Base-by-base conservation (phyloP, 805 yeast species). In the Grigorovia humatica region DNA sequence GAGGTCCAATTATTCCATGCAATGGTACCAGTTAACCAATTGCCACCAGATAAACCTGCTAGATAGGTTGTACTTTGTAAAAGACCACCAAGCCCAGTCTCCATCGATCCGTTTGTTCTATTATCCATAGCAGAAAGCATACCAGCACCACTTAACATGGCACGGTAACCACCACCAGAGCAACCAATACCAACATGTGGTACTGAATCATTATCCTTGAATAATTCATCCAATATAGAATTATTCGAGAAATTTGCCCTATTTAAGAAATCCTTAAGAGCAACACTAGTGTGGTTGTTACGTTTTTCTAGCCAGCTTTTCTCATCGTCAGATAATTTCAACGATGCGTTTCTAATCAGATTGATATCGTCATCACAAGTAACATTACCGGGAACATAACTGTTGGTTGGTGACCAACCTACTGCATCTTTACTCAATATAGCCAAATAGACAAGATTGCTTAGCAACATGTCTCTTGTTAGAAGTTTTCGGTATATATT, bases 151-250 rank as follows among this genome's bases (percentile, higher is more conserved):
- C 75, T 69, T 47, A 88, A 70, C 88, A 89, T 87, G 43, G 96
- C 95, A 56, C 96, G 76, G 66, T 86, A 88, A 4, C 96, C 96
- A 63, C 96, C 96, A 48, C 96, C 96, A 13, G 87, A 76, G 55
- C 83, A 80, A 12, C 89, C 82, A 32, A 78, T 57, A 4, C 80
- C 89, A 48, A 85, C 71, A 49, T 75, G 72, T 52, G 69, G 67
- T 35, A 53, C 54, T 12, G 67, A 63, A 13, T 54, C 54, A 46
- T 54, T 56, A 23, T 52, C 47, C 42, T 56, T 54, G 50, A 66
- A 63, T 29, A 67, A 51, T 35, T 50, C 47, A 35, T 58, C 55
- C 1, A 59, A 32, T 1, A 54, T 38, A 1, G 56, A 50, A n/a
- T 48, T 50, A 43, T 57, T 57, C 9, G 64, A 51, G 17, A 60